Percentiles rank a stretch among this genome's conserved stretches.
Evolutionary conservation across 345 rosid genomes (phyloP).

Genomic region (Anastatica hierochuntica): DNA sequence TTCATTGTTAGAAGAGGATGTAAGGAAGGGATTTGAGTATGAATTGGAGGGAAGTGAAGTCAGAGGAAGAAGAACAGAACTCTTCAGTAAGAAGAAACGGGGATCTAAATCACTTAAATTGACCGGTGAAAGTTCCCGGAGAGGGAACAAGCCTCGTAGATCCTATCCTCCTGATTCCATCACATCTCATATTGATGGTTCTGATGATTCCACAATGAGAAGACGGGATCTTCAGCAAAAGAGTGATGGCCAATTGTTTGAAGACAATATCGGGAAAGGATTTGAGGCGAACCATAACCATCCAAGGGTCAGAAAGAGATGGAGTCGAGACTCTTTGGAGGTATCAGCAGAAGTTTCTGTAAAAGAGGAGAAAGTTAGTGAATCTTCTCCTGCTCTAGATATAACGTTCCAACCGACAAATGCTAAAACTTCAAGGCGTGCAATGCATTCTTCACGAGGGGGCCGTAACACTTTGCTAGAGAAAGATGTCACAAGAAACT

Average conservation of each 20-base stretch:
- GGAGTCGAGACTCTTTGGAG: slow-evolving; percentile 17
- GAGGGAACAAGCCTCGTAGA: slow-evolving; percentile 18
- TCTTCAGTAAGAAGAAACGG: slow-evolving; percentile 8
- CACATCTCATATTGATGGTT: slow-evolving; percentile 9
- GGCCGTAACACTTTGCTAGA: not conserved
- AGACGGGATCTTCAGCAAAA: slow-evolving; percentile 4
- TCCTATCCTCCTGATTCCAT: slow-evolving; percentile 21
- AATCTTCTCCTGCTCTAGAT: not conserved
- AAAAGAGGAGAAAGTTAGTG: not conserved
- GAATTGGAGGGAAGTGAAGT: slow-evolving; percentile 4
- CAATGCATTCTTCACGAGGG: slow-evolving; percentile 9
- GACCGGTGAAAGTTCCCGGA: slow-evolving; percentile 13
- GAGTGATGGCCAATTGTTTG: not conserved
- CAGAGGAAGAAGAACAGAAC: slow-evolving; percentile 12
- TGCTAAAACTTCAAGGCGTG: slow-evolving; percentile 13
- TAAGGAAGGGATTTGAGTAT: slow-evolving; percentile 1
- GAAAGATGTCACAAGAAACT: slow-evolving; percentile 11
- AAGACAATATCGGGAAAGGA: slow-evolving; percentile 4
- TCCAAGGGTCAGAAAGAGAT: slow-evolving; percentile 5
- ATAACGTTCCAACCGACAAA: slow-evolving; percentile 4
- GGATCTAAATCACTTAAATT: slow-evolving; percentile 20
- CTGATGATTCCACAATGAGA: not conserved
- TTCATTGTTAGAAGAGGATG: slow-evolving; percentile 15
- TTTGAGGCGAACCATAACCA: not conserved
- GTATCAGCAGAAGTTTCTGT: slow-evolving; percentile 7